Conservation (phyloP, 2,329 filamentous ascomycete species). For the Fusarium sp. region DNA sequence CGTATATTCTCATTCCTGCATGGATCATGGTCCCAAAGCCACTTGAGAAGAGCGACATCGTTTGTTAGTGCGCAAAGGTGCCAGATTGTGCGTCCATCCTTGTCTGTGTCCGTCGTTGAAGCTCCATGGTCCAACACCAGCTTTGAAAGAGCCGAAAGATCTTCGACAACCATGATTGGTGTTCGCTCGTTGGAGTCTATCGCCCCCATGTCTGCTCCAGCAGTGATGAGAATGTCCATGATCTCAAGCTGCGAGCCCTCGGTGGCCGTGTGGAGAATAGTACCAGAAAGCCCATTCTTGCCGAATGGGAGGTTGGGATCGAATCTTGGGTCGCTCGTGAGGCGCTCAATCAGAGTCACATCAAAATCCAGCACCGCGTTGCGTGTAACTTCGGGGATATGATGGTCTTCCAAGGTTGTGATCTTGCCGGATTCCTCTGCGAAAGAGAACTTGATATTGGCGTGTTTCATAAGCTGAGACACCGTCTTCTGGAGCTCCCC, state of each 20-base stretch:
- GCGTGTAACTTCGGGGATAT: constrained; percentile 40
- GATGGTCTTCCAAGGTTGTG: constrained; percentile 23
- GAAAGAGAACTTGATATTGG: constrained; percentile 30
- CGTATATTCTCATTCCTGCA: constrained; percentile 44
- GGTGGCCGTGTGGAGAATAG: constrained; percentile 50
- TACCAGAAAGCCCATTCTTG: constrained; percentile 31
- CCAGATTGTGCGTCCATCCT: constrained; percentile 53
- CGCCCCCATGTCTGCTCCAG: constrained; percentile 45
- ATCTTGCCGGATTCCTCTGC: constrained; percentile 11
- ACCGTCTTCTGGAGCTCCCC: constrained; percentile 25
- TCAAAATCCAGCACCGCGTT: constrained; percentile 45
- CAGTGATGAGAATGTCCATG: constrained; percentile 45
- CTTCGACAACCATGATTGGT: constrained; percentile 52
- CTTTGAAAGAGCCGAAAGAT: constrained; percentile 37
- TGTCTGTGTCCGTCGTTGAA: constrained; percentile 47
- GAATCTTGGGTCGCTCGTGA: constrained; percentile 48
- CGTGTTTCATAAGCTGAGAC: constrained; percentile 26
- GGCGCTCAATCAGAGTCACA: constrained; percentile 41
- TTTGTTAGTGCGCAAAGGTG: constrained; percentile 52
- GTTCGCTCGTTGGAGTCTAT: constrained; percentile 49
- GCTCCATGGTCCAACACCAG: constrained; percentile 45
- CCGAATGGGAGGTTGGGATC: constrained; percentile 43
- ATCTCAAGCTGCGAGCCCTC: constrained; percentile 42
- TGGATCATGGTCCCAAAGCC: constrained; percentile 49
- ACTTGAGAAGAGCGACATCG: constrained; percentile 46